phyloP scores from a whole-genome alignment of 2,329 filamentous ascomycete genomes.

The Lasiodiplodia sp. region DNA sequence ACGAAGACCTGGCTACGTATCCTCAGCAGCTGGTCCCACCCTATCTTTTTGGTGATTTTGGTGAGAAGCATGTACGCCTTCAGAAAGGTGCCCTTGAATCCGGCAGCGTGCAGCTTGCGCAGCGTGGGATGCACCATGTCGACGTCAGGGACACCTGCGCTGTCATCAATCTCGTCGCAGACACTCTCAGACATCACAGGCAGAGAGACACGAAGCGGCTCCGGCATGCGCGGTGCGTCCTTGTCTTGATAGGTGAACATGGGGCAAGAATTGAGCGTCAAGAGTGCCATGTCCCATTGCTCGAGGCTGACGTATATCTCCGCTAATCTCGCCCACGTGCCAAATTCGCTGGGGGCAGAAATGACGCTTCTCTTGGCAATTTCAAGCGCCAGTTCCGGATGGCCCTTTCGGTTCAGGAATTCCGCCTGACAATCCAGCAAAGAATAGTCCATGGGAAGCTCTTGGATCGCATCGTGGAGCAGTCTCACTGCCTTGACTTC shows the following conservation, averaged over 20 bases:
- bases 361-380: conserved; percentile 95
- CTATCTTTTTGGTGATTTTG: conserved; percentile 94
- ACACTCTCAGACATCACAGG: conserved; percentile 88
- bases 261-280: conserved; percentile 96
- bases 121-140: conserved; percentile 89
- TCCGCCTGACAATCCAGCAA: conserved; percentile 93
- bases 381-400: conserved; percentile 84
- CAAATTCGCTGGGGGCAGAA: conserved; percentile 94
- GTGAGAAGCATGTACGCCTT: conserved; percentile 94
- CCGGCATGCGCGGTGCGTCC: conserved; percentile 92
- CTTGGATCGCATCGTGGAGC: conserved; percentile 85
- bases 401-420: conserved; percentile 88
- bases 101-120: conserved; percentile 82
- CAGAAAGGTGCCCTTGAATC: conserved; percentile 94
- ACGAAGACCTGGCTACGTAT: conserved; percentile 97
- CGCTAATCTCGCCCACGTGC: conserved; percentile 91
- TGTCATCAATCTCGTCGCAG: conserved; percentile 95
- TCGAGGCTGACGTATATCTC: conserved; percentile 94
- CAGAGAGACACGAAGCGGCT: conserved; percentile 85
- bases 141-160: conserved; percentile 75
- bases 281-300: conserved; percentile 93
- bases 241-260: conserved; percentile 99
- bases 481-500: conserved; percentile 94
- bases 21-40: conserved; percentile 94
- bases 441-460: conserved; percentile 96